These are phyloP conservation scores for Rhodamnia rubescens DNA, from an alignment of 345 rosid species.

Conservation along the genomic window DNA sequence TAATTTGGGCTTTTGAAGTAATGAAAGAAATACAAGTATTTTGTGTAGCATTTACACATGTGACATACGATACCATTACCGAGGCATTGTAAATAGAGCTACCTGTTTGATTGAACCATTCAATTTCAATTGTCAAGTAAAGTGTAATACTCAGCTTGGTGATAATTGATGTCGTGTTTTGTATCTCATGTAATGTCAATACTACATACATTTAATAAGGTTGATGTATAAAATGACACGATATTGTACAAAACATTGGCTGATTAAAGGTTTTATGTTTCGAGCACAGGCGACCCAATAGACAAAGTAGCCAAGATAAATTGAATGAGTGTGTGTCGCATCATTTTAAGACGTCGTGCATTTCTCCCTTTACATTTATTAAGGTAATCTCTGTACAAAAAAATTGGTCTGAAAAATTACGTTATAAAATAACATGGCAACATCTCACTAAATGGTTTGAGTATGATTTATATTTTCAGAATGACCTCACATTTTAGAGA, in stretches of 20 bases:
- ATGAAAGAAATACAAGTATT: not conserved
- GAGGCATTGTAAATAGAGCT: not conserved
- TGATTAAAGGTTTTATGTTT: not conserved
- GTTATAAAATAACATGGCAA: not conserved
- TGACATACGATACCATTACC: not conserved
- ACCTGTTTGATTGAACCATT: not conserved
- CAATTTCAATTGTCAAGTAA: not conserved
- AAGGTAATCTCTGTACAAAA: not conserved
- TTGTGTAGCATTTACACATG: not conserved
- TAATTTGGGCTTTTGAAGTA: not conserved
- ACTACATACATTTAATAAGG: not conserved
- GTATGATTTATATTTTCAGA: not conserved
- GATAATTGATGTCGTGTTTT: not conserved
- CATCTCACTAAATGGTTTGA: not conserved
- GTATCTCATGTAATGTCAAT: not conserved
- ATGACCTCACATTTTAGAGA: not conserved
- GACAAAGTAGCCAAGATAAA: not conserved
- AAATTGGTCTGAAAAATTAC: not conserved
- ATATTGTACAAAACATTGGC: not conserved
- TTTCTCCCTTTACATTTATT: not conserved
- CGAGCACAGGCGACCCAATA: not conserved
- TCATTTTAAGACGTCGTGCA: not conserved
- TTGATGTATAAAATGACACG: not conserved
- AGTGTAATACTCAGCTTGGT: not conserved
- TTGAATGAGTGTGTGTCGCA: not conserved